Evolutionary conservation across 1,284 basidiomycete species (phyloP).

Genomic region (Heliocybe sulcata): DNA sequence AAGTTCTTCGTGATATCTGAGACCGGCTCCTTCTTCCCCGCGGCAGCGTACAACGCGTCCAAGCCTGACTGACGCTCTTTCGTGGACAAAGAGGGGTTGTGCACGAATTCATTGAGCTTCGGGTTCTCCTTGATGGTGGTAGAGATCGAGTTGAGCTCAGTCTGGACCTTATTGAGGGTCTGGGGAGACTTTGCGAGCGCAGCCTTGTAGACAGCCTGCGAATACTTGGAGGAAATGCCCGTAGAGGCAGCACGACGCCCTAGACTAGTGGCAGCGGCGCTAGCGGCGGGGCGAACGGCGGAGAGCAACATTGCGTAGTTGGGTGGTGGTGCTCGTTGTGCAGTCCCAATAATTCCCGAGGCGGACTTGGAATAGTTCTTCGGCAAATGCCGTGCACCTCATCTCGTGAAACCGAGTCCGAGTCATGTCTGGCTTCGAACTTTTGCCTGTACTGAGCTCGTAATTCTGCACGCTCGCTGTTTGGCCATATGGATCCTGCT

Average conservation of each 20-base stretch:
- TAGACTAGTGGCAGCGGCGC: conserved; percentile 22
- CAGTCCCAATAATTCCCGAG: background rate
- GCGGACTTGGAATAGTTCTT: background rate
- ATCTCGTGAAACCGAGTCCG: background rate
- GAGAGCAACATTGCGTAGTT: conserved; percentile 5
- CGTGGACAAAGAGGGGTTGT: conserved; percentile 85
- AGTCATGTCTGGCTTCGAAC: no score
- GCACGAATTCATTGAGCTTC: conserved; percentile 66
- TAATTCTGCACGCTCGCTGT: no score
- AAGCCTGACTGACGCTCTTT: conserved; percentile 74
- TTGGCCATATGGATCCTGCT: no score
- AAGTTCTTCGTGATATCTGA: conserved; percentile 92
- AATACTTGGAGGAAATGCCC: conserved; percentile 86
- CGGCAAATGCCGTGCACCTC: background rate
- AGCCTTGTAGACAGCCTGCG: conserved; percentile 89
- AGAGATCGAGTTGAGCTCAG: conserved; percentile 72
- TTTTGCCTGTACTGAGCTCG: no score
- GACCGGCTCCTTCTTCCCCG: conserved; percentile 68
- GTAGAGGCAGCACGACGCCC: conserved; percentile 65
- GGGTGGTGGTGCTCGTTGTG: background rate
- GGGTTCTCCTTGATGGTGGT: conserved; percentile 58
- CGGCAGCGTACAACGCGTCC: conserved; percentile 53
- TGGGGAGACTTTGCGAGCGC: conserved; percentile 83
- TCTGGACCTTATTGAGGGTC: conserved; percentile 74
- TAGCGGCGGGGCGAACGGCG: conserved; percentile 3